Evolutionary conservation across 2,329 filamentous ascomycete genomes (phyloP).

Genomic region (Phoma herbarum): DNA sequence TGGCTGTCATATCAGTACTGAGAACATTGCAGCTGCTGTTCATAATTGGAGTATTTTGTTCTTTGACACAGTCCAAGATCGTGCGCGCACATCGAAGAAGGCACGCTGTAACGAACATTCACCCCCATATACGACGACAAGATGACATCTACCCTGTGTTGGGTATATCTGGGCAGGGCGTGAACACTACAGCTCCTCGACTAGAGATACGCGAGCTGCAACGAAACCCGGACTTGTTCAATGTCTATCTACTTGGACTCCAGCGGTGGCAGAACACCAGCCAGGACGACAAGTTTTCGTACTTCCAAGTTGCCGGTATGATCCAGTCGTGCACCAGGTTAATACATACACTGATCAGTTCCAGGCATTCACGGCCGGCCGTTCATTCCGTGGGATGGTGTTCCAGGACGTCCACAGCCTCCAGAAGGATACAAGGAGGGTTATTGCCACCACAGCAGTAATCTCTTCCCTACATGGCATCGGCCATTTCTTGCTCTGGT

Average conservation of each 20-base stretch:
- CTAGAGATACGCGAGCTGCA: conserved; percentile 73
- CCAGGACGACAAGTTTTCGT: conserved; percentile 72
- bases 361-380: conserved; percentile 83
- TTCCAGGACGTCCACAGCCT: conserved; percentile 45
- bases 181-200: conserved; percentile 54
- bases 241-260: conserved; percentile 77
- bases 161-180: conserved; percentile 30
- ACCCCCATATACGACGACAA: conserved; percentile 8
- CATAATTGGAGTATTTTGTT: conserved; percentile 7
- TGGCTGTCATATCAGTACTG: background rate
- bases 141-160: conserved; percentile 29
- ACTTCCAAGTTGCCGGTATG: conserved; percentile 78
- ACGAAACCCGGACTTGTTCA: conserved; percentile 71
- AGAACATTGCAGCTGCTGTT: conserved; percentile 9
- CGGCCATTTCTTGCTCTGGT: conserved; percentile 75
- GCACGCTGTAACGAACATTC: conserved; percentile 6
- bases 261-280: conserved; percentile 73
- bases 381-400: conserved; percentile 65
- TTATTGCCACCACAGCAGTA: conserved; percentile 79
- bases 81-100: conserved; percentile 8
- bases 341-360: background rate
- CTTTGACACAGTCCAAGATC: conserved; percentile 4
- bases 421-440: conserved; percentile 64
- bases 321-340: background rate
- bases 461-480: conserved; percentile 83